Evolutionary conservation across 2,329 filamentous ascomycete genomes (phyloP), one percentile per base, ranked within the genome.

Genomic region (Colletotrichum sp.): DNA sequence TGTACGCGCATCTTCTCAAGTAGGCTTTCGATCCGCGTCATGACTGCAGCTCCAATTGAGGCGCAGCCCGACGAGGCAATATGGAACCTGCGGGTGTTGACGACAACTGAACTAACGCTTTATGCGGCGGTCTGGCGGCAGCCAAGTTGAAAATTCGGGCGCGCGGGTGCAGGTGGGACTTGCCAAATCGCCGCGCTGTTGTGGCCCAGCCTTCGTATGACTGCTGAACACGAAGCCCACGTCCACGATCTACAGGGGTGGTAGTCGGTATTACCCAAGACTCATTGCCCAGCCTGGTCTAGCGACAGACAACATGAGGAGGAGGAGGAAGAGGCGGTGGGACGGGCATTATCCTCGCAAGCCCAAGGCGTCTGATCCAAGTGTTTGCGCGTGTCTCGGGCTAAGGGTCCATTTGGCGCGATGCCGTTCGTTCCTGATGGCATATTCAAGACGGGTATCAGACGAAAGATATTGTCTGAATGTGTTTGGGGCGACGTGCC

Each of bases 181-280:
- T 28, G 43, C n/a, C 43, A 52, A 52, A 21, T 52, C 43, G 61
- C 36, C 55, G 71, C 52, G 63, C 21, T 57, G 57, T 60, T 68
- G 64, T 64, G 39, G 63, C 69, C 69, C 69, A 75, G 72, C 72
- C 73, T 68, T 74, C 66, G 74, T 75, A 75, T 71, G 71, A 75
- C 66, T 57, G 61, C 65, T 71, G 74, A 63, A 76, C 74, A 75
- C 66, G 74, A 75, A 76, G 61, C 21, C 32, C 34, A 21, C 15
- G 60, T 43, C 71, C 60, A 65, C 28, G 64, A 32, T 18, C 60
- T 69, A 60, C 74, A 76, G 48, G 70, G 71, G 55, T 70, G 7
- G n/a, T 64, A 30, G 59, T 57, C 34, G 48, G 55, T 30, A 68
- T 68, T 57, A 48, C 39, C 63, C 61, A 61, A 48, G 63, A 24